Base-by-base conservation (phyloP, 371 early-diverging fungal species). In the Syncephalastrum racemosum region DNA sequence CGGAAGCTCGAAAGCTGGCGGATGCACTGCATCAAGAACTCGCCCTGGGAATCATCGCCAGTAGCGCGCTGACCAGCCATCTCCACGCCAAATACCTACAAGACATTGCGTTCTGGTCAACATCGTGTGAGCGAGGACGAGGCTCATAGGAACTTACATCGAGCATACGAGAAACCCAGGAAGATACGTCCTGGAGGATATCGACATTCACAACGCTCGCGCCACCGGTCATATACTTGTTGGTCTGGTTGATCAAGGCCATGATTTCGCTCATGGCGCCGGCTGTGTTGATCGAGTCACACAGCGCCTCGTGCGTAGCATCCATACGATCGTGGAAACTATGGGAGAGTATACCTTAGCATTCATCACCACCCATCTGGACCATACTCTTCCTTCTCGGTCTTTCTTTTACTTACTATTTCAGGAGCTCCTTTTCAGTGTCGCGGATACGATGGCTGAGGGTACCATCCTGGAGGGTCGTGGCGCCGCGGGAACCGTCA, bases 281-380 rank as follows among this genome's bases (percentile, higher is more conserved):
- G 5, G 95, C 89, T 15, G 98, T 99, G 68, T 99, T 90, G 72
- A 99, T 90, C 31, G 93, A 93, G 67, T 99, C 97, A 76, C 91
- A 90, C 49, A 99, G 86, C 15, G 98, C 93, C 4, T 71, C 83
- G 66, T 98, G 95, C 22, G 96, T 87, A 43, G 70, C 77, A 45
- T 61, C 71, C 69, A 92, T 88, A 42, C 82, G 78, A 16, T 76
- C 73, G 5, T 66, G 70, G 49, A 96, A 70, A 22, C 67, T 71
- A 23, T 36, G 2, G 3, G 60, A 40, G 0, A n/a, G 25, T 0
- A 1, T 15, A 54, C 18, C 13, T 27, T n/a, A 16, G 31, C 25
- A 44, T 15, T 1, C 8, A 42, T 53, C 22, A 24, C 40, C 1
- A 25, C 1, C 16, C 27, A 18, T 39, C 18, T 24, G 47, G 46